phyloP scores from a whole-genome alignment of 495 filamentous ascomycete species.

The Lasiosphaeria miniovina region DNA sequence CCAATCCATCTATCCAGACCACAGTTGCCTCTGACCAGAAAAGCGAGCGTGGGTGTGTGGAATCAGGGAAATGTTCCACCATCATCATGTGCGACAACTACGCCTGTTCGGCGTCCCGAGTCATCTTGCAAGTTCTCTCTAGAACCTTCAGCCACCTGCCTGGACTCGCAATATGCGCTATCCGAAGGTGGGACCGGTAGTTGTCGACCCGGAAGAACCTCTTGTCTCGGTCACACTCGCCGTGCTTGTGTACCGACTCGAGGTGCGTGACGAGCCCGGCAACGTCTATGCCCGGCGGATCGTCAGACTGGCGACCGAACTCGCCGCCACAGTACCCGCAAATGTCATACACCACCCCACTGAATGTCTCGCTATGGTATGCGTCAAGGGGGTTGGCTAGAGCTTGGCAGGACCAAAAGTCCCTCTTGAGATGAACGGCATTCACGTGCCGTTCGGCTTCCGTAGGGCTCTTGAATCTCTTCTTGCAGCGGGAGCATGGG shows the following conservation, averaged over 20 bases:
- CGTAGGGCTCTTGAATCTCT: conserved; percentile 88
- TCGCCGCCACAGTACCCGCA: conserved; percentile 86
- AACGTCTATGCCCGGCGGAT: conserved; percentile 23
- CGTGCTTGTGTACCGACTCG: conserved; percentile 71
- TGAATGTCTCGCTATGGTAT: conserved; percentile 60
- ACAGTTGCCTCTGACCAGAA: too few species aligned
- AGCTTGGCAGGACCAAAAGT: conserved; percentile 82
- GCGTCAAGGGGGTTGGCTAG: conserved; percentile 50
- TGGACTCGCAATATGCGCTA: conserved; percentile 56
- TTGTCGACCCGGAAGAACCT: conserved; percentile 87
- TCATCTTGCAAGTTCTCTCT: conserved; percentile 21
- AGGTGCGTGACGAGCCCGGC: conserved; percentile 57
- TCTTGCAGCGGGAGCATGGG: conserved; percentile 72
- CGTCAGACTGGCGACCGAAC: conserved; percentile 67
- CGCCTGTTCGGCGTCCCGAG: not conserved
- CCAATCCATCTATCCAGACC: too few species aligned
- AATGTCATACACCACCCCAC: conserved; percentile 53
- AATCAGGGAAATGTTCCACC: too few species aligned
- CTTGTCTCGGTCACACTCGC: conserved; percentile 81
- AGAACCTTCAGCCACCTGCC: conserved; percentile 31
- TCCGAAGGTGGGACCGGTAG: conserved; percentile 86
- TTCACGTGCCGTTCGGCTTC: conserved; percentile 88
- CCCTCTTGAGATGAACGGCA: conserved; percentile 77
- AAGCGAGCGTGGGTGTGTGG: too few species aligned
- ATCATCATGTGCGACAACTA: too few species aligned